Percentiles rank a stretch among this genome's conserved stretches.
Conservation (phyloP, 139 green algal species). For the Micractinium conductrix region DNA sequence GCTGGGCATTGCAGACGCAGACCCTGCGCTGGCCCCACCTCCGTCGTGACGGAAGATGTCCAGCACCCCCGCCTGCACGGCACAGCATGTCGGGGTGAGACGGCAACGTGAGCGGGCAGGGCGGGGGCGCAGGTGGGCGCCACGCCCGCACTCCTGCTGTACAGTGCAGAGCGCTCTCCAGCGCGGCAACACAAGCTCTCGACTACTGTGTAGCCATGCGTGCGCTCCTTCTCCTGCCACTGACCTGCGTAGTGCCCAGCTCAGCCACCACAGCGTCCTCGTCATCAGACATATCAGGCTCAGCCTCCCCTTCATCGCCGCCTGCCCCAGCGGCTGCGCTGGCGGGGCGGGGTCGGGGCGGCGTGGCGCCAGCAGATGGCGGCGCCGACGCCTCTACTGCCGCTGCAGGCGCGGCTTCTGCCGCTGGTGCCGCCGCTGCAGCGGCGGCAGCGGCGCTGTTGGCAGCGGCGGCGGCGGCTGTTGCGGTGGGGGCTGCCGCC, state of each 20-base stretch:
- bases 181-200: no score
- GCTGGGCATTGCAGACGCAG: background rate
- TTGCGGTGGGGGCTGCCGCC: constrained; percentile 42
- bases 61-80: constrained; percentile 4
- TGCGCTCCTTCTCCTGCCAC: background rate
- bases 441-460: background rate
- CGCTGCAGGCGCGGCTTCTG: background rate
- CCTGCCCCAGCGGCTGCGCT: background rate
- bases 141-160: no score
- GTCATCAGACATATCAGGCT: constrained; percentile 6
- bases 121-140: no score
- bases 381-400: background rate
- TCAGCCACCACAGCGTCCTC: constrained; percentile 20
- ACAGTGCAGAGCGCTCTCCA: no score
- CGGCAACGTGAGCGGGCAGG: no score
- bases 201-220: no score
- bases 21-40: background rate
- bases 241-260: constrained; percentile 29
- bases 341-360: background rate
- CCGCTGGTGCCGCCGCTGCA: constrained; percentile 4
- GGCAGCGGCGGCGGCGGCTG: constrained; percentile 23
- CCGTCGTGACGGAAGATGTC: constrained; percentile 24
- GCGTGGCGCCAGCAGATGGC: background rate
- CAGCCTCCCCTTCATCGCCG: background rate
- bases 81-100: no score